These are phyloP conservation scores for Cutaneotrichosporon sp. DNA, from an alignment of 1,284 basidiomycete genomes.

Conservation along the genomic window DNA sequence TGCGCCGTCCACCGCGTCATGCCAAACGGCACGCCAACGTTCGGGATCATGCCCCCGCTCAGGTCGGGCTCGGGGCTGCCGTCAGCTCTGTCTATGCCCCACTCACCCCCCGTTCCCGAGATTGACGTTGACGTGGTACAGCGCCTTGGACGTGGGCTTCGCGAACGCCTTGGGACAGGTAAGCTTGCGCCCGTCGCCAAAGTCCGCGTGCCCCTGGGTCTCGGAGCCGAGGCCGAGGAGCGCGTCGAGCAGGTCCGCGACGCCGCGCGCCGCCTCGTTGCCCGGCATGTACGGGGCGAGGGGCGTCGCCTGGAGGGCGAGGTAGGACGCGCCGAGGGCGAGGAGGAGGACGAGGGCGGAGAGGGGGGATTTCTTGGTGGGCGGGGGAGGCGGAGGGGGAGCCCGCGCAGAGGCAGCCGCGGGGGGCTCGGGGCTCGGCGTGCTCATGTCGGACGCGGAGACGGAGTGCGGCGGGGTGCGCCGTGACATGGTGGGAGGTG, in stretches of 20 bases:
- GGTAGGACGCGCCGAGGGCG: neutral
- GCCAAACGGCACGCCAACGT: slow-evolving; percentile 69
- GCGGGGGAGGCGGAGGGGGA: neutral
- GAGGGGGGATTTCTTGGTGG: neutral
- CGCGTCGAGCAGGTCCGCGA: neutral
- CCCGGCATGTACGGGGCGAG: neutral
- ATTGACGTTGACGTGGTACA: slow-evolving; percentile 42
- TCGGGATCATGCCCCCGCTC: slow-evolving; percentile 43
- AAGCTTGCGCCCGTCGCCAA: slow-evolving; percentile 39
- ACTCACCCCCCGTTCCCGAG: slow-evolving; percentile 47
- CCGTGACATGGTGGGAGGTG: neutral
- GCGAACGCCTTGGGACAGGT: slow-evolving; percentile 22
- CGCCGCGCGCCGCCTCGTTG: neutral
- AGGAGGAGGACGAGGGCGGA: neutral
- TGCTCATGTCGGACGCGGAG: neutral
- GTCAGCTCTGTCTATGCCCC: neutral
- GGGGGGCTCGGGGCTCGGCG: no score
- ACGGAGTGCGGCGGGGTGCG: neutral
- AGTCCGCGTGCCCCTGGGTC: slow-evolving; percentile 36
- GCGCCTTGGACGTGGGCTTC: slow-evolving; percentile 29
- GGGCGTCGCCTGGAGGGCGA: neutral
- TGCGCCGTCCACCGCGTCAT: slow-evolving; percentile 70
- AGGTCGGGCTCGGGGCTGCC: slow-evolving; percentile 11
- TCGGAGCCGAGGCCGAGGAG: neutral
- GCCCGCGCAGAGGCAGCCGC: neutral